These are phyloP conservation scores for Albugo laibachii DNA, from an alignment of 352 stramenopile species.

Conservation along the genomic window DNA sequence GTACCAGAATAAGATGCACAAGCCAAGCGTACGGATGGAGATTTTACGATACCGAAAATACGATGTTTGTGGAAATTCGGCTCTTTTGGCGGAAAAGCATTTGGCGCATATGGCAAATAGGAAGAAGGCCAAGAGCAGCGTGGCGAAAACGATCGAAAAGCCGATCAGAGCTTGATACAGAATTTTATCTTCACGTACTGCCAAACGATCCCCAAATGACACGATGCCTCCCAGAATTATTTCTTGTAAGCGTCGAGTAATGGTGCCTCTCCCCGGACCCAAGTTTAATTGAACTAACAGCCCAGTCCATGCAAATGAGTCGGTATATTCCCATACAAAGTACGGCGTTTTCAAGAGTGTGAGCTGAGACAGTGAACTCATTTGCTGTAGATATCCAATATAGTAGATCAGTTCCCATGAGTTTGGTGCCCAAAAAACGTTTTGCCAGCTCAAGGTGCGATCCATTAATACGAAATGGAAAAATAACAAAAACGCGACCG, in stretches of 20 bases:
- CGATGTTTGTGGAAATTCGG: background rate
- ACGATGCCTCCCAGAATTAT: slow-evolving; percentile 9
- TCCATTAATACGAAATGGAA: slow-evolving; percentile 11
- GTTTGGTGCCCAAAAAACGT: slow-evolving; percentile 11
- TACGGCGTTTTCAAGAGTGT: slow-evolving; percentile 15
- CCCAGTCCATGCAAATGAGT: slow-evolving; percentile 25
- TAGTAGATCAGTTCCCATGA: slow-evolving; percentile 30
- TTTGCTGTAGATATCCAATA: slow-evolving; percentile 18
- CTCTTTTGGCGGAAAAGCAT: background rate
- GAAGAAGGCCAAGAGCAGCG: slow-evolving; percentile 10
- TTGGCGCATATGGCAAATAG: slow-evolving; percentile 5
- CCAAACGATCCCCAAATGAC: slow-evolving; percentile 15
- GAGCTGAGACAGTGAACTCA: slow-evolving; percentile 19
- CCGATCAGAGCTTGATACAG: slow-evolving; percentile 11
- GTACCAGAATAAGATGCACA: slow-evolving; percentile 21
- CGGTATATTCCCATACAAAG: slow-evolving; percentile 16
- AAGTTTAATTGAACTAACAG: slow-evolving; percentile 14
- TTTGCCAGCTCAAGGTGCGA: slow-evolving; percentile 3
- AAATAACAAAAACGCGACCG: slow-evolving; percentile 4
- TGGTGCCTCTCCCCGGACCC: background rate
- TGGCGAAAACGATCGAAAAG: slow-evolving; percentile 8
- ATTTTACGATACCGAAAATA: slow-evolving; percentile 3
- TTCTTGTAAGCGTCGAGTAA: slow-evolving; percentile 7
- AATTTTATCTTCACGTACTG: slow-evolving; percentile 9
- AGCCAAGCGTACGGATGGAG: slow-evolving; percentile 14